Evolutionary conservation across 805 yeast species (phyloP), one percentile per base, ranked within the genome.

Genomic region (Candida koratica): DNA sequence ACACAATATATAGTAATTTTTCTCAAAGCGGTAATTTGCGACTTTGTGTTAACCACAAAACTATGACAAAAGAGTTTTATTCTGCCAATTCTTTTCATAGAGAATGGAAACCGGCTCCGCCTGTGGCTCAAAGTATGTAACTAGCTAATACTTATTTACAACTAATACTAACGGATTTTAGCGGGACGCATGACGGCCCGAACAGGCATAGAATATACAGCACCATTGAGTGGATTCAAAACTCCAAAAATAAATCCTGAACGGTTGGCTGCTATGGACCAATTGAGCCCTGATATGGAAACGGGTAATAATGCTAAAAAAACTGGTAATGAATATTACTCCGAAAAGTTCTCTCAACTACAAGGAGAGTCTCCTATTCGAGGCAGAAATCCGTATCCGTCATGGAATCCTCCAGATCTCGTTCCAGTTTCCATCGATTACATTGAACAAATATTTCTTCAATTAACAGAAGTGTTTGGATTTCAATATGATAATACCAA

Each of bases 401-500:
- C 73, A 6, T 79, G 84, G 83, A 55, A 56, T 14, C 55, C 62
- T 4, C 48, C 53, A 2, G 56, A 52, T 3, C 14, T 19, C 11
- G 62, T 66, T 3, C 84, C 84, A 1, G 69, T 79, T 11, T 47
- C 71, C 1, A 61, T 67, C 34, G 66, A 61, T 28, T 77, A 75
- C 18, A 81, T 84, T 32, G 80, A 78, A 42, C 60, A 66, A 1
- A 70, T 79, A 1, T 76, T 81, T 42, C 58, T 67, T 12, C 73
- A 71, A 29, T 56, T 83, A 29, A 65, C 71, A 5, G 63, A 63
- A 12, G 61, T 75, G 1, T 80, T 84, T 57, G 85, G 86, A 0
- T 84, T 83, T 52, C 93, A 84, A 52, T 51, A 56, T 31, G 88
- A 81, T 52, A 80, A 71, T 41, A 68, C 80, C 15, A 66, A 66